Evolutionary conservation across 345 rosid genomes (phyloP), one percentile per base, ranked within the genome.

Genomic region (Microthlaspi erraticum): DNA sequence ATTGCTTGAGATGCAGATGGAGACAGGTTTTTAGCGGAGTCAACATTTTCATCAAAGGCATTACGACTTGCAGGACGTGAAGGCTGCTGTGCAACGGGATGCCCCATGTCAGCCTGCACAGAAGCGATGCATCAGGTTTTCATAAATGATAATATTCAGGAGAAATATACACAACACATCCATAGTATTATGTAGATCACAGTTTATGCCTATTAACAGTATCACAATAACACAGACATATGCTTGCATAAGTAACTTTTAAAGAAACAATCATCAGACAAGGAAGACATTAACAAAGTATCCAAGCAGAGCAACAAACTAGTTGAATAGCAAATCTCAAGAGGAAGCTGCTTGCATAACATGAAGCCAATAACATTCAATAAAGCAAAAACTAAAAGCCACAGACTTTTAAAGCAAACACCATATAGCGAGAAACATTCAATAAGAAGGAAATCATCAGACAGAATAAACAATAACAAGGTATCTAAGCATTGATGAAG

Each of bases 11-110:
- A 80, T 5, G 80, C 73, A 60, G 92, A 70, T 16, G 82, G 64
- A 39, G 88, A 84, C 42, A 79, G 90, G 51, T 64, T 80, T 78
- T 76, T 85, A 1, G 82, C 69, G 56, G 72, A 50, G 31, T 83
- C 93, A 4, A 69, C 66, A 64, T 82, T 87, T 51, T 92, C 91
- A 76, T 78, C 83, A 66, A 91, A 89, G 10, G 92, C 82, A 73
- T 83, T 87, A 29, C 92, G 81, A 62, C 98, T 93, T 16, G 89
- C 80, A 14, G 98, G 98, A 42, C 93, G 93, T 61, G 83, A 68
- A 78, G 81, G 1, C 20, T 64, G 56, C 7, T 23, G 10, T 4
- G 64, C 44, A 48, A 50, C 44, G 0, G 42, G 61, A 72, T 6
- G 85, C 14, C 84, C 88, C 74, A 82, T 8, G 59, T 85, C 95